These are phyloP conservation scores for Neonectria faginata DNA, from an alignment of 2,329 filamentous ascomycete species.

Conservation along the genomic window DNA sequence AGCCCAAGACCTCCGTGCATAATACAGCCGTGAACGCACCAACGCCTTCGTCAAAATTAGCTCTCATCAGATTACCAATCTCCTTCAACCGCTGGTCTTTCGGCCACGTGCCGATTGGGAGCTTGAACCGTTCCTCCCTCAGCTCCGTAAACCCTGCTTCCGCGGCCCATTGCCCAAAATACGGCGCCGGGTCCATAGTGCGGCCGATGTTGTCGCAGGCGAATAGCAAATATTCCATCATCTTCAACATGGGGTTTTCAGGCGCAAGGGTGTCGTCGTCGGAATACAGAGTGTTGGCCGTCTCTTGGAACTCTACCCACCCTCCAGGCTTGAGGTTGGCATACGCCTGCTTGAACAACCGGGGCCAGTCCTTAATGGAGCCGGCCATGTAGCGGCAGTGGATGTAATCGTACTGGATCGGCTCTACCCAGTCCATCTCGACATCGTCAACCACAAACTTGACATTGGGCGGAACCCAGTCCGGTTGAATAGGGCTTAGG, in stretches of 20 bases:
- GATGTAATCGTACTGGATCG: conserved; percentile 48
- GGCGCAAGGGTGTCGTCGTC: conserved; percentile 54
- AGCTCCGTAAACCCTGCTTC: conserved; percentile 54
- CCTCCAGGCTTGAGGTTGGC: conserved; percentile 59
- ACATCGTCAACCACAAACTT: conserved; percentile 70
- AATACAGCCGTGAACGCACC: conserved; percentile 54
- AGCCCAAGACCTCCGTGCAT: conserved; percentile 53
- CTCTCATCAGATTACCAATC: conserved; percentile 48
- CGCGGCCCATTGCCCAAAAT: conserved; percentile 45
- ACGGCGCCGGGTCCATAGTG: conserved; percentile 46
- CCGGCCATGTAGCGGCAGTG: conserved; percentile 52
- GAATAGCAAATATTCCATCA: conserved; percentile 40
- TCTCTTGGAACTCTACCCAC: conserved; percentile 60
- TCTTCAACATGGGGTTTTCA: conserved; percentile 50
- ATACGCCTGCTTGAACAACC: conserved; percentile 42
- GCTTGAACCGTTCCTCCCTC: conserved; percentile 48
- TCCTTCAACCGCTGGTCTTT: conserved; percentile 5
- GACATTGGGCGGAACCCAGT: conserved; percentile 67
- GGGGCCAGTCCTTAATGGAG: conserved; percentile 39
- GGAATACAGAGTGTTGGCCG: conserved; percentile 51
- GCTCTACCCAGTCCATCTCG: conserved; percentile 64
- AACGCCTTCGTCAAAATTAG: conserved; percentile 53
- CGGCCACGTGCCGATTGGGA: conserved; percentile 43
- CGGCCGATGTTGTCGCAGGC: conserved; percentile 47
- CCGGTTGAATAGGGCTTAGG: conserved; percentile 58